Evolutionary conservation across 2,329 filamentous ascomycete genomes (phyloP).

Genomic region (Colletotrichum zoysiae): DNA sequence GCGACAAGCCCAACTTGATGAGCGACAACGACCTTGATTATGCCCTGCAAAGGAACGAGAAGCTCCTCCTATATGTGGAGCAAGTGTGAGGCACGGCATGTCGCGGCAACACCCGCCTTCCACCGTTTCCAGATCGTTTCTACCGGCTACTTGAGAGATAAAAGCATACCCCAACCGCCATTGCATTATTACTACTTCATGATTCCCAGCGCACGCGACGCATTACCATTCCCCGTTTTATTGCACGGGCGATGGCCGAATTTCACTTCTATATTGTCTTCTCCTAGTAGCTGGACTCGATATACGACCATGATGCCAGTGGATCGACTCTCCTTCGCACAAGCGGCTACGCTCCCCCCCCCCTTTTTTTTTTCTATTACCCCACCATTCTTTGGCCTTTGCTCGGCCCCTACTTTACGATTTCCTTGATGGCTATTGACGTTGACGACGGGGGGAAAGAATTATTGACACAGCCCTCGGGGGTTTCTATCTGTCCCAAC

Average conservation of each 20-base stretch:
- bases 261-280: conserved; percentile 40
- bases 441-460: conserved; percentile 33
- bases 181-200: conserved; percentile 41
- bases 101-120: not conserved
- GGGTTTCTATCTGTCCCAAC: conserved; percentile 31
- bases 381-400: conserved; percentile 23
- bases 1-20: conserved; percentile 79
- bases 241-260: conserved; percentile 26
- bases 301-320: conserved; percentile 38
- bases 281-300: conserved; percentile 41
- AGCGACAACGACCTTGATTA: conserved; percentile 85
- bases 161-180: conserved; percentile 36
- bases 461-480: conserved; percentile 35
- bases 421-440: conserved; percentile 35
- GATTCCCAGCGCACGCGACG: conserved; percentile 43
- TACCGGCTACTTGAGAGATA: conserved; percentile 17
- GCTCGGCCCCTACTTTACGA: conserved; percentile 23
- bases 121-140: conserved; percentile 19
- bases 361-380: not conserved
- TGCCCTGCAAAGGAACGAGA: conserved; percentile 86
- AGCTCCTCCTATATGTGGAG: conserved; percentile 83
- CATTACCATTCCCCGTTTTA: conserved; percentile 28
- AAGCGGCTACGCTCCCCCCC: conserved; percentile 27
- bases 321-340: conserved; percentile 37
- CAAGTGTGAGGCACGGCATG: conserved; percentile 53